Percentiles rank a stretch among this genome's conserved stretches.
phyloP scores from a whole-genome alignment of 2,329 filamentous ascomycete species.

The Aspergillus thermomutatus region DNA sequence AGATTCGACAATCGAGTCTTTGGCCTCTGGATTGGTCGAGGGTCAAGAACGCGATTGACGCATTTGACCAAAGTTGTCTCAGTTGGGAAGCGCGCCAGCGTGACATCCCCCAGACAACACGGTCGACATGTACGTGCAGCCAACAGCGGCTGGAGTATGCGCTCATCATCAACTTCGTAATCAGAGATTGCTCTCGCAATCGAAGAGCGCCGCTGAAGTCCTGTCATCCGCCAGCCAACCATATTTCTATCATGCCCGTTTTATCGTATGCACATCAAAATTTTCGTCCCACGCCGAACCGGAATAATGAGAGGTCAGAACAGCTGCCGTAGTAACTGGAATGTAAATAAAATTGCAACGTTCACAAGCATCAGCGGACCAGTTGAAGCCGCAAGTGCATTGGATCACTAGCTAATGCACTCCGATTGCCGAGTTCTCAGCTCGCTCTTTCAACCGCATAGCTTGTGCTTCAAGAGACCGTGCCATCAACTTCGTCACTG shows the following conservation, averaged over 20 bases:
- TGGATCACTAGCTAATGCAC: background rate
- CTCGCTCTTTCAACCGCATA: conserved; percentile 59
- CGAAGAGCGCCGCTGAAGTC: background rate
- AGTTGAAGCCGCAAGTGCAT: background rate
- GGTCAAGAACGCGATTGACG: too few species aligned
- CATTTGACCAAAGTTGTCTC: too few species aligned
- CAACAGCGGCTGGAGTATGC: background rate
- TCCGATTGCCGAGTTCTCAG: background rate
- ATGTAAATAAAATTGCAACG: too few species aligned
- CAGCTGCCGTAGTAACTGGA: too few species aligned
- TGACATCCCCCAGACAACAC: too few species aligned
- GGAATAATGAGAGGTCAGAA: too few species aligned
- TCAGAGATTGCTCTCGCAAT: too few species aligned
- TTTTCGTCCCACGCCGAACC: background rate
- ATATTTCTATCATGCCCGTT: background rate
- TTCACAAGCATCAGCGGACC: too few species aligned
- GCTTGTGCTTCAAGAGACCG: conserved; percentile 64
- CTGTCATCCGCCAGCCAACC: background rate
- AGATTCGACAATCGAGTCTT: background rate
- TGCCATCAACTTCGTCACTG: conserved; percentile 68
- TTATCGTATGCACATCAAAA: background rate
- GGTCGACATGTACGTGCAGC: too few species aligned
- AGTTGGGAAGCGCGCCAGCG: too few species aligned
- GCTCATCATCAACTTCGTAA: background rate
- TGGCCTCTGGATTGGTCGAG: too few species aligned